Base-by-base conservation (phyloP, 768 basidiomycete species). In the Amanita rubescens region DNA sequence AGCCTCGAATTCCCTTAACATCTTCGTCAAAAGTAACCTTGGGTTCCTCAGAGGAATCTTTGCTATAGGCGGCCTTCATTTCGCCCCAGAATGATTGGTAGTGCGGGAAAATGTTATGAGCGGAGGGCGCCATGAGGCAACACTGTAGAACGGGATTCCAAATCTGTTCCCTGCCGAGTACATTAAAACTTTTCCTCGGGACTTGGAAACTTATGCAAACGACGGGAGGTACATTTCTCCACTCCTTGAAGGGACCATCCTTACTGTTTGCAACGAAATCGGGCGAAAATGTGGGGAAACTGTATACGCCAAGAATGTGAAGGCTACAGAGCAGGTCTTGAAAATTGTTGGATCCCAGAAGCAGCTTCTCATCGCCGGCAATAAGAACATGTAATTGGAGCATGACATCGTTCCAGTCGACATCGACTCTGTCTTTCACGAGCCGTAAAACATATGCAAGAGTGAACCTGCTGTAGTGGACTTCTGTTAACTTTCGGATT, bases 391-490 rank as follows among this genome's bases (percentile, higher is more conserved):
- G 54, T 53, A 73, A 70, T 34, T 48, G 55, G 7, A 59, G 56
- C 69, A 85, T 72, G 9, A 69, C 64, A 20, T 63, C 52, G 0
- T 24, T 46, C 84, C 84, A 85, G 41, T 75, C 64, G 2, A 60
- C 62, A 3, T 59, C 39, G 0, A 73, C 61, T 35, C 68, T 64
- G 20, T 62, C 63, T 55, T 71, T 73, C 32, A 80, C 65, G 12
- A 72, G 58, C 12, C 60, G 59, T 14, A 84, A 62, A 38, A 85
- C 63, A 2, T 68, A 57, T 1, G 67, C 78, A 49, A 82, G 81
- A 30, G 71, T 75, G 34, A 67, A 66, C 11, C 82, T 73, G 9
- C 63, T 70, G 57, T 84, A 82, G 55, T 77, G 77, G 19, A 41
- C 20, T 19, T n/a, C 22, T 10, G 72, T 25, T 10, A 62, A 58